Percentiles rank a stretch among this genome's conserved stretches.
Evolutionary conservation across 2,329 filamentous ascomycete genomes (phyloP).

Genomic region (Hysterium pulicare): DNA sequence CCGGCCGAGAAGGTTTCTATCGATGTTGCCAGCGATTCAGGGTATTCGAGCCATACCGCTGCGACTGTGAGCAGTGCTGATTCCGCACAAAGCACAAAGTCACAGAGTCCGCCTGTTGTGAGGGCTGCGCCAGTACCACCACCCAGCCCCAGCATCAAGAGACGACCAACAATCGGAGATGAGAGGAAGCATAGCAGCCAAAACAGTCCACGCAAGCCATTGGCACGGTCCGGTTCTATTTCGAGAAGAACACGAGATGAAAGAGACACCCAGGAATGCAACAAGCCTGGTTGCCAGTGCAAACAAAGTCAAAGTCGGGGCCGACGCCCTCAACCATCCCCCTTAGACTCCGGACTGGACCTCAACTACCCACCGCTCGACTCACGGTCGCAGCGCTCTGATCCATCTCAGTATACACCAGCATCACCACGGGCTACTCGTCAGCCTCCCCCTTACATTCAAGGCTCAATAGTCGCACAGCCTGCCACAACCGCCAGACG

Average conservation of each 20-base stretch:
- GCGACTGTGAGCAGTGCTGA: conserved; percentile 52
- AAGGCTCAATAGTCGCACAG: conserved; percentile 27
- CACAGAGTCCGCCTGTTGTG: conserved; percentile 24
- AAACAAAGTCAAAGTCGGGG: conserved; percentile 5
- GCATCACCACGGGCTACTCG: conserved; percentile 25
- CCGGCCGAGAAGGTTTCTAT: conserved; percentile 29
- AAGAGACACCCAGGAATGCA: conserved; percentile 24
- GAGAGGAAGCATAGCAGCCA: conserved; percentile 11
- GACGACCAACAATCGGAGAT: conserved; percentile 17
- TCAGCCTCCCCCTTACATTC: conserved; percentile 17
- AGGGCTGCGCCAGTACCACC: conserved; percentile 13
- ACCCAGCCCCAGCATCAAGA: conserved; percentile 18
- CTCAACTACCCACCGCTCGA: conserved; percentile 21
- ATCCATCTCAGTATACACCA: conserved; percentile 22
- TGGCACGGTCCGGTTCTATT: conserved; percentile 23
- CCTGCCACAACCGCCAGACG: conserved; percentile 21
- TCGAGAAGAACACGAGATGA: conserved; percentile 12
- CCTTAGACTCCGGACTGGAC: conserved; percentile 29
- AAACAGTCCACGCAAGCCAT: conserved; percentile 23
- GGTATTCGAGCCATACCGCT: conserved; percentile 59
- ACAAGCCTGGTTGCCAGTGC: conserved; percentile 29
- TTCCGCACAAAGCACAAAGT: conserved; percentile 44
- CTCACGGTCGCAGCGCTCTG: conserved; percentile 28
- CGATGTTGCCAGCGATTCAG: conserved; percentile 58
- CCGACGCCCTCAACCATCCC: conserved; percentile 15